Percentiles rank a stretch among this genome's conserved stretches.
Conservation (phyloP, 2,329 filamentous ascomycete species). For the Aurifilum marmelostoma region DNA sequence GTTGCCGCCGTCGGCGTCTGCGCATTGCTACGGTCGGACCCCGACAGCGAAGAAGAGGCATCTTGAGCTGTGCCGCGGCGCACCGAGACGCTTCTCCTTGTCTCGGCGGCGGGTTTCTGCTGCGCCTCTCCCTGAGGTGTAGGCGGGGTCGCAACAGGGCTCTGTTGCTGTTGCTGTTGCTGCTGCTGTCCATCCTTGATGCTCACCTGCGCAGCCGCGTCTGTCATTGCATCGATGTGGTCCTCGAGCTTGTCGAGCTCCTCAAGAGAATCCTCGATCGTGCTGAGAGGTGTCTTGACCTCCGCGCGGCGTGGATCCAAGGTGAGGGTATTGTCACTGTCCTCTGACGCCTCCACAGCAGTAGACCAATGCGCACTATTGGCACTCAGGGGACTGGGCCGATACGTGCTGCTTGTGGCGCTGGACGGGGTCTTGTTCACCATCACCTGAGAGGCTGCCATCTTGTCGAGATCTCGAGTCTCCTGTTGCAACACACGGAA, state of each 20-base stretch:
- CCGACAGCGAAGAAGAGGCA: conserved; percentile 3
- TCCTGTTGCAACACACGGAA: conserved; percentile 22
- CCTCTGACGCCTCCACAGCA: conserved; percentile 21
- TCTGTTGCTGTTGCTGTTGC: neutral
- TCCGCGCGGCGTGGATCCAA: conserved; percentile 14
- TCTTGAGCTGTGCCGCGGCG: conserved; percentile 13
- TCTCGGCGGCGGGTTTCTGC: neutral
- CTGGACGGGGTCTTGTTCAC: conserved; percentile 10
- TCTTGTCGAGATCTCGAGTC: conserved; percentile 8
- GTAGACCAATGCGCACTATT: conserved; percentile 25
- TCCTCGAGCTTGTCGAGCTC: conserved; percentile 66
- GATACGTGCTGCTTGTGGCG: conserved; percentile 1
- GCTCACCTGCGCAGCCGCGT: conserved; percentile 24
- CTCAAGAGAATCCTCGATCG: conserved; percentile 66
- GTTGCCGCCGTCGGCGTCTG: conserved; percentile 35
- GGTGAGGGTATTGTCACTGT: conserved; percentile 26
- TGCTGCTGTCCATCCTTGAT: neutral
- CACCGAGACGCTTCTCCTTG: neutral
- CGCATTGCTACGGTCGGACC: neutral
- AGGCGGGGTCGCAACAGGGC: neutral
- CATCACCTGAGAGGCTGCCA: conserved; percentile 10
- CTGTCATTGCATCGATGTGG: conserved; percentile 56
- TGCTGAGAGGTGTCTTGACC: conserved; percentile 24
- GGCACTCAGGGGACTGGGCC: conserved; percentile 19
- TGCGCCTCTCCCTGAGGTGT: conserved; percentile 3